Conservation (phyloP, 2,329 filamentous ascomycete genomes). For the Aurifilum marmelostoma region DNA sequence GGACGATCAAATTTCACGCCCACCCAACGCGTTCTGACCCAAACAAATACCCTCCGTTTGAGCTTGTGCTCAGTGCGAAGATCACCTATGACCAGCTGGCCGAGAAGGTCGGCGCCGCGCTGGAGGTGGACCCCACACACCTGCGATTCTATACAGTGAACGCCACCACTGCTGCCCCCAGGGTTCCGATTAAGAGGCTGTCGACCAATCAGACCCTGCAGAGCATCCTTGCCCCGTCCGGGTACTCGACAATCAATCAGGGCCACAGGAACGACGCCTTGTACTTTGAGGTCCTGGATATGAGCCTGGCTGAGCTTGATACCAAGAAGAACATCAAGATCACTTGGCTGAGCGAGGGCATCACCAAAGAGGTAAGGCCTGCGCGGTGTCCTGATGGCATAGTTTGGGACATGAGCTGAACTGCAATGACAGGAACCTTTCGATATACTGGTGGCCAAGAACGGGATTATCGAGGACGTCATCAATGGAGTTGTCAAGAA, state of each 20-base stretch:
- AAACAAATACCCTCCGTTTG: conserved; percentile 68
- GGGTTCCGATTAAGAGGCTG: conserved; percentile 72
- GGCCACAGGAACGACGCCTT: conserved; percentile 76
- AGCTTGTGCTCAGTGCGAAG: conserved; percentile 80
- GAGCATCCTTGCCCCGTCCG: conserved; percentile 77
- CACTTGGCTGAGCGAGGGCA: conserved; percentile 84
- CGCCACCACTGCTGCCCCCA: conserved; percentile 73
- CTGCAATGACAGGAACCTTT: conserved; percentile 63
- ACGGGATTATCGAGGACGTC: conserved; percentile 78
- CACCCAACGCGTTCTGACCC: conserved; percentile 60
- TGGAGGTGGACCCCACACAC: conserved; percentile 81
- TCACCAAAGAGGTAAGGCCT: conserved; percentile 78
- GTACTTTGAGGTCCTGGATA: conserved; percentile 92
- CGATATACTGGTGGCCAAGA: conserved; percentile 87
- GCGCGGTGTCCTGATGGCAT: not conserved
- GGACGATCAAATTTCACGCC: conserved; percentile 77
- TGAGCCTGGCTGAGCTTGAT: conserved; percentile 90
- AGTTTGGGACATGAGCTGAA: conserved; percentile 32
- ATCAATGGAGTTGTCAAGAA: conserved; percentile 79
- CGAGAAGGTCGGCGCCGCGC: conserved; percentile 77
- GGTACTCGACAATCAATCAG: conserved; percentile 70
- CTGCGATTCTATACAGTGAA: conserved; percentile 91
- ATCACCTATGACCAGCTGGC: conserved; percentile 88
- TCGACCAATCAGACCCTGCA: conserved; percentile 70
- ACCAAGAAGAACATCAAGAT: conserved; percentile 88